Base-by-base conservation (phyloP, 371 early-diverging fungal species). In the Mortierella sp. region DNA sequence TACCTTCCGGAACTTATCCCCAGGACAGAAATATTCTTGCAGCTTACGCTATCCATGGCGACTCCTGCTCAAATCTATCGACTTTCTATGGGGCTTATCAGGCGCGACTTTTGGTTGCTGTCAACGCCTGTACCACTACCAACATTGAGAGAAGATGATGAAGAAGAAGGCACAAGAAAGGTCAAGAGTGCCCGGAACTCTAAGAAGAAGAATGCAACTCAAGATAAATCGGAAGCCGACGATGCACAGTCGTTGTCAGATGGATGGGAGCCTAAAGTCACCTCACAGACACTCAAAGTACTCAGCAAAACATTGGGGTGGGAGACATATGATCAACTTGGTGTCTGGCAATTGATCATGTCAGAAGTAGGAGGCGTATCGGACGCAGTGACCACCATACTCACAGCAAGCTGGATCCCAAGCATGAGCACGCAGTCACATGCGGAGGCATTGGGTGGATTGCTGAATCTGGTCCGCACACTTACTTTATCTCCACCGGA, bases 321-420 rank as follows among this genome's bases (percentile, higher is more conserved):
- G 82, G 82, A 66, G 7, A 70, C 73, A 1, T 82, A 59, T 36
- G 76, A 82, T 1, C 82, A 82, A 40, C 19, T 82, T 38, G 82
- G 70, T 19, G 53, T 82, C 43, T 82, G 82, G 82, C 82, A 82
- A 41, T 38, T 82, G 63, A 33, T 72, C 15, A 24, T 59, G 2
- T 82, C 82, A 1, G 82, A 82, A 48, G 16, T 76, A 15, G 82
- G 82, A 22, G 82, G 82, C 19, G 58, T 66, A 1, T n/a, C 65
- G 7, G 67, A 70, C 24, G 69, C 76, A 0, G 67, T 70, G 7
- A 52, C 67, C 6, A 36, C 58, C 1, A 45, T 82, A 55, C 68
- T 82, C 19, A 28, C 43, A 15, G 76, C 76, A 11, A 53, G 48
- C 52, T 82, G 82, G 82, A 36, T 82, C n/a, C 73, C 70, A 2